Evolutionary conservation across 768 basidiomycete genomes (phyloP).

Genomic region (Lyophyllum shimeji): DNA sequence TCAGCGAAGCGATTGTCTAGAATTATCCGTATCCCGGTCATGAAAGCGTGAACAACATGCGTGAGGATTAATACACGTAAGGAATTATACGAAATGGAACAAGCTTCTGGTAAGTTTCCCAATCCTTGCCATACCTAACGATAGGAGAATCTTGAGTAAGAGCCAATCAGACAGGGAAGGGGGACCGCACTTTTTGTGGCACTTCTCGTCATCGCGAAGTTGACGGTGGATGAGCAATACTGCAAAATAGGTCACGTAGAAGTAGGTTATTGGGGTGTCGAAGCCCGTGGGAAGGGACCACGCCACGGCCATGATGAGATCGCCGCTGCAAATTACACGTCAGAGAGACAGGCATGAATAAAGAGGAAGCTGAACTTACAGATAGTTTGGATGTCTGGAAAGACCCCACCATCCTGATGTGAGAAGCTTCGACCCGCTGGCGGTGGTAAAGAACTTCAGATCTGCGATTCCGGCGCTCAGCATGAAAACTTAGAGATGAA

Average conservation of each 20-base stretch:
- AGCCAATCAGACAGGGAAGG: not conserved
- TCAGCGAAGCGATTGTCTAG: not conserved
- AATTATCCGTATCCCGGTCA: not conserved
- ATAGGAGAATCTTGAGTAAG: conserved; percentile 2
- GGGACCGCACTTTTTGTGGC: conserved; percentile 74
- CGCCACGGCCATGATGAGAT: conserved; percentile 80
- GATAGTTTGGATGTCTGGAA: conserved; percentile 91
- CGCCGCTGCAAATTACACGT: conserved; percentile 6
- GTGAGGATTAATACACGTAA: conserved; percentile 59
- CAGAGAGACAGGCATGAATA: not conserved
- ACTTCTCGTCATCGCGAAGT: conserved; percentile 87
- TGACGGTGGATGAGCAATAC: conserved; percentile 91
- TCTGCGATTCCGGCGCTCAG: conserved; percentile 10
- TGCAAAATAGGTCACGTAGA: conserved; percentile 87
- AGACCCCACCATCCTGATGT: conserved; percentile 98
- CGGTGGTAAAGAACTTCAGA: conserved; percentile 42
- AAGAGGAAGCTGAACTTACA: conserved; percentile 42
- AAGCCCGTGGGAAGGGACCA: conserved; percentile 96
- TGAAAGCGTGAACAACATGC: not conserved
- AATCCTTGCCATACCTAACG: conserved; percentile 87
- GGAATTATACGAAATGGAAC: conserved; percentile 88
- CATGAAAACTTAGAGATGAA: not conserved
- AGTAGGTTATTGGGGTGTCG: conserved; percentile 92
- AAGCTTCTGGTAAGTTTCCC: conserved; percentile 84
- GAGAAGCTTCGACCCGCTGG: conserved; percentile 85